Conservation (phyloP, 2,329 filamentous ascomycete genomes). For the Phialophora tarda region DNA sequence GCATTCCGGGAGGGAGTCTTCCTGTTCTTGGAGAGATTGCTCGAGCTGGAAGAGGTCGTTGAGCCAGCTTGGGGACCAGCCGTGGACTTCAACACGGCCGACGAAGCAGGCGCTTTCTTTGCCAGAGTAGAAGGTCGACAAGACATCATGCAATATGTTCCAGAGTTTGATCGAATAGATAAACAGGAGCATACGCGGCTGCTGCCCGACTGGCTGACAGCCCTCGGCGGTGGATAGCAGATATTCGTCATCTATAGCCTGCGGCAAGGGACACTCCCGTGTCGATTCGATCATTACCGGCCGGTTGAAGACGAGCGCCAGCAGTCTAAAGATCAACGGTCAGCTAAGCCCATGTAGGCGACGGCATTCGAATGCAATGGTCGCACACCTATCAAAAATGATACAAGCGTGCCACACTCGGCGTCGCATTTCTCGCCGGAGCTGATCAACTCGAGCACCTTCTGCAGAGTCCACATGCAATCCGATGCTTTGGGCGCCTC, state of each 20-base stretch:
- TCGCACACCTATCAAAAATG: constrained; percentile 41
- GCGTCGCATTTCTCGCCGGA: constrained; percentile 37
- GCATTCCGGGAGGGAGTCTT: background rate
- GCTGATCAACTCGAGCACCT: constrained; percentile 13
- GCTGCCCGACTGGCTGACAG: constrained; percentile 39
- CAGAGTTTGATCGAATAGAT: constrained; percentile 45
- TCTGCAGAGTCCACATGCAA: constrained; percentile 47
- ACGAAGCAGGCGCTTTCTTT: background rate
- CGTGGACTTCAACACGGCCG: background rate
- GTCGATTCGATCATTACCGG: constrained; percentile 3
- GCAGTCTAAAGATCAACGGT: background rate
- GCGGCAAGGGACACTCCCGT: background rate
- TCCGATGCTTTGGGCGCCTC: constrained; percentile 55
- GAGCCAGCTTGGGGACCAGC: background rate
- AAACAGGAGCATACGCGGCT: constrained; percentile 45
- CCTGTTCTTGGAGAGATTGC: background rate
- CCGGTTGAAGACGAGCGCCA: constrained; percentile 6
- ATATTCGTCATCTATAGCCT: constrained; percentile 15
- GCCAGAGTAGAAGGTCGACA: constrained; percentile 32
- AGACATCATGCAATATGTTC: constrained; percentile 46
- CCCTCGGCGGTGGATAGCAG: constrained; percentile 29
- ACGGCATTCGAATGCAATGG: background rate
- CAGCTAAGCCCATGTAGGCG: background rate
- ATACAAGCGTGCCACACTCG: constrained; percentile 46
- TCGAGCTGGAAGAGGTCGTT: constrained; percentile 2